Evolutionary conservation across 441 rosid genomes (phyloP), one percentile per base, ranked within the genome.

Genomic region (Pelargonium fulgidum): DNA sequence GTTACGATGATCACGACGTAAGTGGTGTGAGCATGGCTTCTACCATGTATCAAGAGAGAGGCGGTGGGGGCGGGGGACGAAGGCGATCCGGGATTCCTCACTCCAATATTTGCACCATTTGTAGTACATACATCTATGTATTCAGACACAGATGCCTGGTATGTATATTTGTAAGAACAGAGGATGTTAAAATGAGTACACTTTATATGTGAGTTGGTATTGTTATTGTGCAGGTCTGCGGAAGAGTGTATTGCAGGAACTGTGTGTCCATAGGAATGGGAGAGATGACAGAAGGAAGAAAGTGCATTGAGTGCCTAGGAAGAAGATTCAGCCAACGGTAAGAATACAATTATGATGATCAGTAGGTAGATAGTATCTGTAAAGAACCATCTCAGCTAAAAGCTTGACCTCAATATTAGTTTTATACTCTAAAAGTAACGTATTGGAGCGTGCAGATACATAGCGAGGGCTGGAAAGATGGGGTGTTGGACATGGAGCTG

Each of bases 11-110:
- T 50, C 83, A 81, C 47, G 85, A 81, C 68, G 64, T 24, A 29
- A 85, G 82, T 56, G 70, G 73, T n/a, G 74, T 64, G 79, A 80
- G 82, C 80, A 77, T 67, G 83, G 80, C 75, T 50, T 81, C 85
- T 1, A 26, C 29, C 29, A 58, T 16, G 36, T 77, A 70, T 68
- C 68, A 47, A 36, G 80, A 76, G 24, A 72, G 71, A 58, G 65
- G 67, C 70, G 82, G 73, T 7, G 79, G 82, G 36, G 65, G 67
- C 67, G 82, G 73, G 5, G 79, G 82, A 62, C 59, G 81, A 61
- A 83, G 84, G 45, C 83, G 88, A 1, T 82, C 90, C 0, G 93
- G 90, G 62, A 81, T 86, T 68, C 93, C 93, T 59, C 90, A 88
- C 80, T 81, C 89, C 77, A 88, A 86, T 54, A 81, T 88, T 29